Evolutionary conservation across 768 basidiomycete species (phyloP).

Genomic region (Trametes villosa): DNA sequence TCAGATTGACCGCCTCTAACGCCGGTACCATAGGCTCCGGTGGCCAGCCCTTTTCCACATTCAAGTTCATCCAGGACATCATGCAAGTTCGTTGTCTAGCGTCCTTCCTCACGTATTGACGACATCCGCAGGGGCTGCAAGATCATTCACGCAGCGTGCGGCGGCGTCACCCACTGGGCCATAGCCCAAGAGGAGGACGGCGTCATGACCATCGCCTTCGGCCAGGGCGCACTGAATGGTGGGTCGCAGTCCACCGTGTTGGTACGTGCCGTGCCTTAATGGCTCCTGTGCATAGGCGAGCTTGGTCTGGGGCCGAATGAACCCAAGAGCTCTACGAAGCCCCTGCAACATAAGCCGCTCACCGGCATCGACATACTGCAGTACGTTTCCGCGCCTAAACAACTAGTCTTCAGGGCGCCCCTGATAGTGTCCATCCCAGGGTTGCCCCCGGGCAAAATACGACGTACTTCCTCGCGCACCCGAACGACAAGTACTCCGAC

Average conservation of each 20-base stretch:
- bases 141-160: conserved; percentile 66
- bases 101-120: conserved; percentile 1
- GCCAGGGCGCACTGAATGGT: conserved; percentile 88
- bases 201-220: conserved; percentile 87
- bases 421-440: conserved; percentile 41
- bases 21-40: conserved; percentile 63
- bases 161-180: conserved; percentile 90
- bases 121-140: conserved; percentile 70
- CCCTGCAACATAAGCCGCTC: conserved; percentile 70
- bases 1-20: neutral
- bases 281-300: conserved; percentile 52
- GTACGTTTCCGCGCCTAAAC: conserved; percentile 44
- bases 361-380: conserved; percentile 79
- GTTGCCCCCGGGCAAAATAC: conserved; percentile 88
- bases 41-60: conserved; percentile 86
- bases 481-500: conserved; percentile 74
- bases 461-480: conserved; percentile 79
- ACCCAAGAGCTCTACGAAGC: conserved; percentile 87
- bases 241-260: conserved; percentile 3
- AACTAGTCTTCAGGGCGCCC: neutral
- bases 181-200: conserved; percentile 70
- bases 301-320: conserved; percentile 80
- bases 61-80: conserved; percentile 86
- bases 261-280: neutral
- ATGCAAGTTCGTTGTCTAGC: conserved; percentile 51